These are phyloP conservation scores for Phallus indusiatus DNA, from an alignment of 768 basidiomycete species.

Conservation along the genomic window DNA sequence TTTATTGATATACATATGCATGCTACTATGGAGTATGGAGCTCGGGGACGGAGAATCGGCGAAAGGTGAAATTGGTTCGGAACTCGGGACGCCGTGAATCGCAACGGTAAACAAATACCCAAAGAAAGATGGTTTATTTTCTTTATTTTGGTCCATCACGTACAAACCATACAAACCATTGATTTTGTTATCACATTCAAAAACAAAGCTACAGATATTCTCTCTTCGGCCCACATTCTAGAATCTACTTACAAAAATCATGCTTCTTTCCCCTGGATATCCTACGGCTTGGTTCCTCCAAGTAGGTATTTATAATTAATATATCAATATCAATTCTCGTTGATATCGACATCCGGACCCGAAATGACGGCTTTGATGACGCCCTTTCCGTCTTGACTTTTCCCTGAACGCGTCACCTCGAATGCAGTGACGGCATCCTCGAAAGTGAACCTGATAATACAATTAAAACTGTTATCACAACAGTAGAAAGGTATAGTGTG, in stretches of 20 bases:
- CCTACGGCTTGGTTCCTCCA: neutral
- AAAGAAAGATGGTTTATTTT: no score
- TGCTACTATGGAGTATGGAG: no score
- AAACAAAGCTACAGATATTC: no score
- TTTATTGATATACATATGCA: no score
- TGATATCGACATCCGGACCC: conserved; percentile 54
- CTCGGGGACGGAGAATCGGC: no score
- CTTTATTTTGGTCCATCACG: no score
- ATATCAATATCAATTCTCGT: conserved; percentile 32
- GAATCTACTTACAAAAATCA: neutral
- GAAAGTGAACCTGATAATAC: conserved; percentile 51
- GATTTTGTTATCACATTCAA: no score
- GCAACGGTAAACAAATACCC: no score
- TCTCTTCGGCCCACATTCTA: no score
- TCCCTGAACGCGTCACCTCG: conserved; percentile 68
- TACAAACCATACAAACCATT: no score
- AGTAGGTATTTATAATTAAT: neutral
- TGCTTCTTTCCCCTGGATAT: neutral
- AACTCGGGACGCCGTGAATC: no score
- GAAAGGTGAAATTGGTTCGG: no score
- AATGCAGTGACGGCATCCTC: conserved; percentile 73
- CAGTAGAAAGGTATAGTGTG: neutral
- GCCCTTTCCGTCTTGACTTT: conserved; percentile 76
- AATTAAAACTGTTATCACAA: neutral
- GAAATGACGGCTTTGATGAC: conserved; percentile 89